Conservation (phyloP, 306 rosid genomes). For the Malus sieversii region DNA sequence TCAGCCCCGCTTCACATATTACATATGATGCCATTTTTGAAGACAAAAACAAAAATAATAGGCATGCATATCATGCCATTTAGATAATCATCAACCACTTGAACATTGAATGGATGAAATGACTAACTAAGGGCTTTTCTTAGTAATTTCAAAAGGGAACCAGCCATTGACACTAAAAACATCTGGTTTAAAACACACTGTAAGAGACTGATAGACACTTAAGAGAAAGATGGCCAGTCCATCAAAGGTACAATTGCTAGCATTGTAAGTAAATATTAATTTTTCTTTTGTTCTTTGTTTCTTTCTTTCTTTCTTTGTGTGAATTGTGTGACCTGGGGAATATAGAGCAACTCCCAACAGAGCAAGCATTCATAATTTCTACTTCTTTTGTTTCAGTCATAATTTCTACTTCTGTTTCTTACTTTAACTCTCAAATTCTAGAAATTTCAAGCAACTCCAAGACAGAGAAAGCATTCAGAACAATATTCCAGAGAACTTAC, state of each 20-base stretch:
- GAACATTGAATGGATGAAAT: neutral
- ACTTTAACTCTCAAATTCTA: neutral
- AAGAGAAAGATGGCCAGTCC: neutral
- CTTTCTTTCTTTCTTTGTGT: neutral
- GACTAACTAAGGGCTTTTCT: constrained; percentile 6
- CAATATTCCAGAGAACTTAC: constrained; percentile 42
- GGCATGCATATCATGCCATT: neutral
- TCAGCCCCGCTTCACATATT: neutral
- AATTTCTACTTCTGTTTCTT: neutral
- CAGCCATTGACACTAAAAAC: too few species aligned
- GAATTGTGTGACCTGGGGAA: neutral
- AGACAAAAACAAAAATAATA: neutral
- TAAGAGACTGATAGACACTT: neutral
- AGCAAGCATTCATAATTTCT: neutral
- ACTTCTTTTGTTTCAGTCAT: neutral
- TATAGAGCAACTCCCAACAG: constrained; percentile 1
- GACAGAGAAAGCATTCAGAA: neutral
- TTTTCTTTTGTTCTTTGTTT: neutral
- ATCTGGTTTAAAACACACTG: neutral
- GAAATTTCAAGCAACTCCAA: neutral
- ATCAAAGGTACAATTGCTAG: neutral
- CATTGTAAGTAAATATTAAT: neutral
- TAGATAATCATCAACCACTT: neutral
- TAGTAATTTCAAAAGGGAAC: too few species aligned
- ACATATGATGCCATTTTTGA: neutral